These are phyloP conservation scores for Wickerhamiella cacticola DNA, from an alignment of 805 yeast species.

Conservation along the genomic window DNA sequence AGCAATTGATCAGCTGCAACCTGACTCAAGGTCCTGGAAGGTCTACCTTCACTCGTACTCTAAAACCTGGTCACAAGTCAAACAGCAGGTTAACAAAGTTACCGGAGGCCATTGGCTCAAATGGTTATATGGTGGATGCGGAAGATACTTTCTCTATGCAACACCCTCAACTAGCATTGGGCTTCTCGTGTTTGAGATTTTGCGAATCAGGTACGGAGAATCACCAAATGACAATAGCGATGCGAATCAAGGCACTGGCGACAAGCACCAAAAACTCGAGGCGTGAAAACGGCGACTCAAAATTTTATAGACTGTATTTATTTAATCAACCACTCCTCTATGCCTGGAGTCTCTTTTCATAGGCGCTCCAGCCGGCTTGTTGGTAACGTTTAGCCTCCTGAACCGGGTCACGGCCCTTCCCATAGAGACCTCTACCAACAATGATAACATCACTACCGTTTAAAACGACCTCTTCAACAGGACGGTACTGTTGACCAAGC, in stretches of 20 bases:
- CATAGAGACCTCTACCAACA: slow-evolving; percentile 96
- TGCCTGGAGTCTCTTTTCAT: slow-evolving; percentile 23
- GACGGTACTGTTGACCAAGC: slow-evolving; percentile 92
- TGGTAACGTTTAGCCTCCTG: slow-evolving; percentile 81
- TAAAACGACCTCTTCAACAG: slow-evolving; percentile 70
- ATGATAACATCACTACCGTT: slow-evolving; percentile 91
- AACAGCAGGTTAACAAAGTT: slow-evolving; percentile 38
- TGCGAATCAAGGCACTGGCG: not conserved
- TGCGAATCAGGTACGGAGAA: slow-evolving; percentile 34
- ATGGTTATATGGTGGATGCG: slow-evolving; percentile 71
- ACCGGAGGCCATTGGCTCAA: slow-evolving; percentile 46
- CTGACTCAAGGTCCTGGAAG: slow-evolving; percentile 26
- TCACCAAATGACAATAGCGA: not conserved
- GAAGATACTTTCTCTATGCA: slow-evolving; percentile 55
- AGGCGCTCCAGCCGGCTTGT: slow-evolving; percentile 93
- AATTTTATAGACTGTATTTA: not conserved
- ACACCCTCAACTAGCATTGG: slow-evolving; percentile 88
- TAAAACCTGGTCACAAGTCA: slow-evolving; percentile 56
- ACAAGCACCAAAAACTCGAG: not conserved
- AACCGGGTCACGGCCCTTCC: slow-evolving; percentile 83
- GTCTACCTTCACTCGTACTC: slow-evolving; percentile 64
- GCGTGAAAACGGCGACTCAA: not conserved
- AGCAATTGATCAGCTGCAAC: slow-evolving; percentile 48
- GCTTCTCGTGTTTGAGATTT: slow-evolving; percentile 67
- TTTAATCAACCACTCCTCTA: not conserved